Percentiles rank a stretch among this genome's conserved stretches.
phyloP scores from a whole-genome alignment of 2,329 filamentous ascomycete genomes.

The Paecilomyces sp. region DNA sequence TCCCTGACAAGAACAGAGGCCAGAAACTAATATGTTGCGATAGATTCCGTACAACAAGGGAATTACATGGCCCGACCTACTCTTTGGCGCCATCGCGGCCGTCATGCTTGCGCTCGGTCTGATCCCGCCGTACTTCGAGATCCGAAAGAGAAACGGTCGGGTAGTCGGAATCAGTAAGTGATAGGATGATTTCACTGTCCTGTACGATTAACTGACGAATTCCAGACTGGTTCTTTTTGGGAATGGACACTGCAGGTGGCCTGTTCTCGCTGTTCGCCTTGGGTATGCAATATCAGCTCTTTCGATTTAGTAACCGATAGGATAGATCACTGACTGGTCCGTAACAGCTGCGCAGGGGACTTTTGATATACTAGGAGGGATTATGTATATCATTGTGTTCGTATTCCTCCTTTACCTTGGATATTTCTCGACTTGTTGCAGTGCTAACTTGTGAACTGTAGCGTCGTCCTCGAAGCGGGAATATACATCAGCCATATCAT shows the following conservation, averaged over 20 bases:
- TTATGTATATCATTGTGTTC: conserved; percentile 53
- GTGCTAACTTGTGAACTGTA: conserved; percentile 14
- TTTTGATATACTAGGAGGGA: conserved; percentile 55
- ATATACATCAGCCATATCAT: conserved; percentile 54
- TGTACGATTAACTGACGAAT: conserved; percentile 14
- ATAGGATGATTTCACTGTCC: not conserved
- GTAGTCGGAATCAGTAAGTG: conserved; percentile 54
- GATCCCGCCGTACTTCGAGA: conserved; percentile 54
- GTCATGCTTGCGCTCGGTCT: conserved; percentile 51
- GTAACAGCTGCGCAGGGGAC: conserved; percentile 49
- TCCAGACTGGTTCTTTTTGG: conserved; percentile 49
- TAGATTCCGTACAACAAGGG: conserved; percentile 50
- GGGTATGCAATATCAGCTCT: conserved; percentile 29
- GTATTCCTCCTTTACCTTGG: not conserved
- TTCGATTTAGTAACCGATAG: not conserved
- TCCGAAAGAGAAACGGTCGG: conserved; percentile 54
- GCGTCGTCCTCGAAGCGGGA: conserved; percentile 51
- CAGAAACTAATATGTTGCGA: conserved; percentile 1
- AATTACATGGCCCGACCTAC: conserved; percentile 46
- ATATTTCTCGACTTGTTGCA: not conserved
- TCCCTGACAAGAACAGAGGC: not conserved
- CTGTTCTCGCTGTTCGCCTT: conserved; percentile 59
- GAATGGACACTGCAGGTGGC: conserved; percentile 54
- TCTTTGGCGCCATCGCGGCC: conserved; percentile 53
- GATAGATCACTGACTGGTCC: conserved; percentile 7